These are phyloP conservation scores for Ascochyta clinopodiicola DNA, from an alignment of 2,329 filamentous ascomycete species.

Conservation along the genomic window DNA sequence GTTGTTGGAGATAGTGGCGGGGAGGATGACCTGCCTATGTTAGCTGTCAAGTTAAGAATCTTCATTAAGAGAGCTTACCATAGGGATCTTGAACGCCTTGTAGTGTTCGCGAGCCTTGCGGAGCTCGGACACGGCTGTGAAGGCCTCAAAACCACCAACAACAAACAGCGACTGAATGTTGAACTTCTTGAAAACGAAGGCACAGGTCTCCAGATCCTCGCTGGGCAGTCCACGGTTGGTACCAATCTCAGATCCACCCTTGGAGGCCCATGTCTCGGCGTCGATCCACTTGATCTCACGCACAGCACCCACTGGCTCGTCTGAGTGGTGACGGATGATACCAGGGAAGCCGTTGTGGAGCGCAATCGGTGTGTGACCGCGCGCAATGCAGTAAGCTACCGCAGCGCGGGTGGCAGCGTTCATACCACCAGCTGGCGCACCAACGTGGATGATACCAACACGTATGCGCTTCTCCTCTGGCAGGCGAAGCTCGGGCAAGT, in stretches of 20 bases:
- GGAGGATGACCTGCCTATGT: slow-evolving; percentile 74
- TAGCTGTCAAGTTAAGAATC: slow-evolving; percentile 4
- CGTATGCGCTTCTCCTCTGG: slow-evolving; percentile 82
- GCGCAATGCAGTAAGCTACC: slow-evolving; percentile 88
- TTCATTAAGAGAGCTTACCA: slow-evolving; percentile 51
- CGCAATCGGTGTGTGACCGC: slow-evolving; percentile 90
- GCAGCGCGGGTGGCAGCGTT: slow-evolving; percentile 94
- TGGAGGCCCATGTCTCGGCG: slow-evolving; percentile 93
- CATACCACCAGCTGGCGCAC: slow-evolving; percentile 96
- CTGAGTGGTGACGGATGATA: slow-evolving; percentile 86
- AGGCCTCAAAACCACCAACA: slow-evolving; percentile 95
- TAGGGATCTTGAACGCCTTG: slow-evolving; percentile 88
- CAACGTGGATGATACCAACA: slow-evolving; percentile 95
- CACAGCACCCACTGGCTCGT: slow-evolving; percentile 81
- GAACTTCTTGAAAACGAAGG: slow-evolving; percentile 82
- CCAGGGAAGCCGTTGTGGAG: slow-evolving; percentile 98
- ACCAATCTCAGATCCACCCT: slow-evolving; percentile 95
- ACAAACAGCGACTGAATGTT: slow-evolving; percentile 91
- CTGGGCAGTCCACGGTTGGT: slow-evolving; percentile 92
- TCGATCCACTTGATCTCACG: slow-evolving; percentile 91
- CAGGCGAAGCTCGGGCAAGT: slow-evolving; percentile 72
- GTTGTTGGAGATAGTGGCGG: slow-evolving; percentile 98
- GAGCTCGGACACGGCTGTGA: slow-evolving; percentile 87
- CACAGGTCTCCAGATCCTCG: slow-evolving; percentile 84
- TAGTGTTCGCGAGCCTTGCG: slow-evolving; percentile 79